Conservation (phyloP, 139 green algal species). For the Chlamydomonas schloesseri region DNA sequence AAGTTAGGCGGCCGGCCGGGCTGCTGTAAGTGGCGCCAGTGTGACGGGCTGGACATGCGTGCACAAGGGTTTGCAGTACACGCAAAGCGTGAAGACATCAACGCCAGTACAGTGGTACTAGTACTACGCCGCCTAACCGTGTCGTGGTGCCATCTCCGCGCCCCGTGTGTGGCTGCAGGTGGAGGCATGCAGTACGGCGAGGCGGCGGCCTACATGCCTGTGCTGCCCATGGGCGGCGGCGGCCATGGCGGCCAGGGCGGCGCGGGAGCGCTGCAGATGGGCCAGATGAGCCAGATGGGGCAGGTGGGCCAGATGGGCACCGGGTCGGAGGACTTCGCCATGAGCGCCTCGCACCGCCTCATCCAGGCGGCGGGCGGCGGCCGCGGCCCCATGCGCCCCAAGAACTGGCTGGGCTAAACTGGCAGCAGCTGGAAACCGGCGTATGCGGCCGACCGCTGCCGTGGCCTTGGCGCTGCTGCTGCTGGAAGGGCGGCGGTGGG, state of each 20-base stretch:
- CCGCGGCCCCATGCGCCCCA: conserved; percentile 11
- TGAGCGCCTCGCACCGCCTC: conserved; percentile 35
- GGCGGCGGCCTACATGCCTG: conserved; percentile 11
- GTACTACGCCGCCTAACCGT: too few species aligned
- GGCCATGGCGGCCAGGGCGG: background rate
- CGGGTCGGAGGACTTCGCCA: conserved; percentile 23
- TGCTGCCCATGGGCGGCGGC: conserved; percentile 17
- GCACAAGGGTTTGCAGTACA: background rate
- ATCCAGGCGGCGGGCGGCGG: conserved; percentile 34
- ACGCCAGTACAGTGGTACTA: too few species aligned
- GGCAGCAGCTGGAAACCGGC: too few species aligned
- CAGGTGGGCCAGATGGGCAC: conserved; percentile 1
- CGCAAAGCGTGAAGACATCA: too few species aligned
- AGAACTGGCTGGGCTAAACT: conserved; percentile 14
- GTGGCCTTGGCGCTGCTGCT: background rate
- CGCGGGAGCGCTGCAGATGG: background rate
- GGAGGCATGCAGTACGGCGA: conserved; percentile 32
- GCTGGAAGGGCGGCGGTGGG: too few species aligned
- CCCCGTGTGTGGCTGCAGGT: background rate
- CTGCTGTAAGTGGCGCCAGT: background rate
- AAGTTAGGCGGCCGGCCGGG: background rate
- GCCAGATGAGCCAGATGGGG: background rate
- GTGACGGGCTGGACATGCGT: background rate
- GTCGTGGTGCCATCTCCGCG: too few species aligned
- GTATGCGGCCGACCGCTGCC: too few species aligned